A percentile compares a stretch with the other conserved stretches of the same genome.
Conservation (phyloP, 768 basidiomycete genomes). For the Tylopilus subfusipes region DNA sequence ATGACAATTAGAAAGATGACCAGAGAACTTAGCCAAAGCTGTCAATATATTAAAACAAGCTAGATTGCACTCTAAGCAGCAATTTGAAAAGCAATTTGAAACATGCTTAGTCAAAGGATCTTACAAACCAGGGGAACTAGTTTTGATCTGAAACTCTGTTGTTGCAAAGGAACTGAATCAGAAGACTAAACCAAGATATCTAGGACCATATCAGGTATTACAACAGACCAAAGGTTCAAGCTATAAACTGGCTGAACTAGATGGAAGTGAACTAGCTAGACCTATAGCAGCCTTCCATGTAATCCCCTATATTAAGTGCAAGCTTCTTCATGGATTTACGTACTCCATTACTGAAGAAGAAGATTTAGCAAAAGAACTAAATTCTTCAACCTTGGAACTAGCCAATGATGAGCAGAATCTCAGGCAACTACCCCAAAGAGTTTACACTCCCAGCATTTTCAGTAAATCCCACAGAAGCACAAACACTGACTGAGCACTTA, state of each 20-base stretch:
- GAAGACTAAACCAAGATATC: neutral
- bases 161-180: neutral
- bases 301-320: neutral
- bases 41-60: neutral
- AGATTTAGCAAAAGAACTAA: too few species aligned
- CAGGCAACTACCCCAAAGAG: too few species aligned
- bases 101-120: neutral
- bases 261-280: neutral
- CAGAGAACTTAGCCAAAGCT: neutral
- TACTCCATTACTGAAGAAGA: too few species aligned
- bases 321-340: too few species aligned
- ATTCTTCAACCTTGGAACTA: too few species aligned
- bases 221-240: neutral
- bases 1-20: neutral
- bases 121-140: neutral
- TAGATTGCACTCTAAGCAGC: neutral
- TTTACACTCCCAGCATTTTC: too few species aligned
- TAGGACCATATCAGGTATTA: neutral
- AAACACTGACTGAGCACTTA: too few species aligned
- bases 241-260: neutral
- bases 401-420: too few species aligned
- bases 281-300: neutral
- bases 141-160: neutral
- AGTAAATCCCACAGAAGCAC: too few species aligned
- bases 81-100: neutral